Base-by-base conservation (phyloP, 2,329 filamentous ascomycete genomes). In the Stachybotrys echinatus region DNA sequence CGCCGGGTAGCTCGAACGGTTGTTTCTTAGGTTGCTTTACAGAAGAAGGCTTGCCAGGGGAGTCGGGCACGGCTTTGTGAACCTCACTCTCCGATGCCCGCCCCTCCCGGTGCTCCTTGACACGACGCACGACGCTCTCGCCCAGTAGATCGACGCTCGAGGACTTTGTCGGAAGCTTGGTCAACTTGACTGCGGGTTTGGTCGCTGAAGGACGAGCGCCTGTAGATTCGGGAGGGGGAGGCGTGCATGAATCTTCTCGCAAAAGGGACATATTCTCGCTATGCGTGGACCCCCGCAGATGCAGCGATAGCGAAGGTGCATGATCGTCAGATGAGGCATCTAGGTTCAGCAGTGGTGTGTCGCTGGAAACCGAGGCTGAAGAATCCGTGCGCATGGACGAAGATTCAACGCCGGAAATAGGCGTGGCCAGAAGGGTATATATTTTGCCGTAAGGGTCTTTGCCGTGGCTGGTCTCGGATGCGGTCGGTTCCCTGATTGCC, bases 1-100 rank as follows among this genome's bases (percentile, higher is more conserved):
- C 83, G 8, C 83, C 82, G 0, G 83, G 81, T 42, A 87, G 71
- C 65, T 85, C 81, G 64, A 85, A 86, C 6, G 67, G 74, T 12
- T 83, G 73, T 21, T 74, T 74, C 1, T 78, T 78, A 18, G 75
- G 72, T n/a, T 70, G 65, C 56, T 76, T 84, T 44, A 65, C 71
- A 19, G 75, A 78, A 58, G 74, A 80, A 46, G 73, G 65, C 51
- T 75, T 73, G 50, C 71, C 67, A 3, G 74, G 67, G 48, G 73
- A 65, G 10, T 34, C 18, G 37, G 70, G 61, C 38, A 61, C 59
- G 45, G 63, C 56, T 50, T 65, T 67, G 50, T 59, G 61, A 51
- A 66, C 57, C 23, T 66, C 65, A 39, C 64, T 63, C 46, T 69
- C 64, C 31, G 70, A 64, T 50, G 68, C 64, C 23, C 82, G 79